Evolutionary conservation across 768 basidiomycete genomes (phyloP), one percentile per base, ranked within the genome.

Genomic region (Leccinum broughii): DNA sequence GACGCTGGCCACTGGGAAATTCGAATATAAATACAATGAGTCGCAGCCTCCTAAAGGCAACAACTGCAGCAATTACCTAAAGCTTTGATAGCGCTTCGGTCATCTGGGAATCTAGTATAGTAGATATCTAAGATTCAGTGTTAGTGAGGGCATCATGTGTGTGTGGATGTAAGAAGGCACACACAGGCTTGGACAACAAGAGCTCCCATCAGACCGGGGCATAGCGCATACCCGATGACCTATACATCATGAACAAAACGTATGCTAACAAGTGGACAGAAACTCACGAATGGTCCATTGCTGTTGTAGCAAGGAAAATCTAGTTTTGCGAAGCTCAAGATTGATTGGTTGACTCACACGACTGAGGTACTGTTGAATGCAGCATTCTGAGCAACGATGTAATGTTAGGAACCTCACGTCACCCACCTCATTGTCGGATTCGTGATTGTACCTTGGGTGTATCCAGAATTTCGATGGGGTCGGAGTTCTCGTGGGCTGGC

Each of bases 1-100:
- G 13, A 63, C 11, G 3, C 37, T 32, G 2, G 20, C 54, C 0
- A 69, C 68, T 70, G 15, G 11, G 44, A n/a, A 64, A 70, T 71
- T 14, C 11, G 17, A 9, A 46, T 11, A 46, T 5, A 46, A 44
- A 28, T 28, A 28, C 28, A 7, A 30, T 46, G 44, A 46, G 10
- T 46, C 44, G 4, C n/a, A 22, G 6, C 4, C 3, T 26, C 4
- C 37, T 39, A 57, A 52, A 22, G 28, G 41, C n/a, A 22, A 34
- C 0, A 22, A 0, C 41, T 2, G 4, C 8, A 5, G 17, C 17
- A 30, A 17, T 22, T 17, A 51, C 50, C 50, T 30, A 51, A 30
- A 17, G 13, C 4, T 17, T 51, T 51, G 28, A 51, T 51, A 17
- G 17, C 50, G 10, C 28, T 6, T 51, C 26, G 24, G 28, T 51